These are phyloP conservation scores for Xylaria sp. DNA, from an alignment of 2,329 filamentous ascomycete genomes.

Conservation along the genomic window DNA sequence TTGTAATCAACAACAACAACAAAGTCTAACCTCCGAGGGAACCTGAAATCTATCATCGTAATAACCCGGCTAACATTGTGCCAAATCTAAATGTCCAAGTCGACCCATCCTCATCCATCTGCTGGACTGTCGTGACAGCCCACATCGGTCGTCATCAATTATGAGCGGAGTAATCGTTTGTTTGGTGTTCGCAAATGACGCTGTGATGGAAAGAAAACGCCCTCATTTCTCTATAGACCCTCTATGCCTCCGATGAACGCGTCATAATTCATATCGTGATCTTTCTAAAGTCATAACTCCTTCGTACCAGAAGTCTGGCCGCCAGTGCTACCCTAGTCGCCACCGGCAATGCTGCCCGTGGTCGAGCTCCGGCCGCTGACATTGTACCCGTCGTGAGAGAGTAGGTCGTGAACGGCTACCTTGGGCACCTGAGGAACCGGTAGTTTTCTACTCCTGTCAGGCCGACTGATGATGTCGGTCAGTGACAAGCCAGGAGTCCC, in stretches of 20 bases:
- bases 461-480: conserved; percentile 85
- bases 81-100: conserved; percentile 16
- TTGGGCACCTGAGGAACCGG: conserved; percentile 89
- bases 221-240: conserved; percentile 28
- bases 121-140: conserved; percentile 15
- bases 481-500: conserved; percentile 69
- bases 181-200: conserved; percentile 14
- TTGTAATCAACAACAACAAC: conserved; percentile 20
- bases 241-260: conserved; percentile 26
- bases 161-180: conserved; percentile 17
- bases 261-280: conserved; percentile 31
- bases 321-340: conserved; percentile 58
- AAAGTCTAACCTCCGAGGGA: conserved; percentile 29
- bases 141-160: conserved; percentile 18
- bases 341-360: conserved; percentile 70
- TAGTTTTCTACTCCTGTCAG: conserved; percentile 82
- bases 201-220: conserved; percentile 21
- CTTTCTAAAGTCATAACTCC: conserved; percentile 5
- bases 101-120: conserved; percentile 17
- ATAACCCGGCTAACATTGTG: conserved; percentile 17
- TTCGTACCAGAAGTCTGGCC: conserved; percentile 1
- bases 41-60: conserved; percentile 30
- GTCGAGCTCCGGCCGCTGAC: conserved; percentile 72
- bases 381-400: conserved; percentile 60
- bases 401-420: conserved; percentile 78